Evolutionary conservation across 306 rosid species (phyloP).

Genomic region (Datisca glomerata): DNA sequence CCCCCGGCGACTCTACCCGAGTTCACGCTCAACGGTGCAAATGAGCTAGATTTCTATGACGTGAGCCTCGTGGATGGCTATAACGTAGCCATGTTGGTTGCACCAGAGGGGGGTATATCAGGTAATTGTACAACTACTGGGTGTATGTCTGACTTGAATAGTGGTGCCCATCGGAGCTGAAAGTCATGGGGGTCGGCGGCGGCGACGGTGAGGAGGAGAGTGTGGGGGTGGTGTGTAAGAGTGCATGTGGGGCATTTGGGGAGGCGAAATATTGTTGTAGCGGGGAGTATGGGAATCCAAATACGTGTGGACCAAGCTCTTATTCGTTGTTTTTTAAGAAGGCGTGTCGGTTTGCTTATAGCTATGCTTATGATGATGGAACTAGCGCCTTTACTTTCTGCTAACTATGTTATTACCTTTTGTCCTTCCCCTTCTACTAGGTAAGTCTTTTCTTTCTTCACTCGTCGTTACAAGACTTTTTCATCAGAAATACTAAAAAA

Average conservation of each 20-base stretch:
- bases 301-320: conserved; percentile 56
- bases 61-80: conserved; percentile 89
- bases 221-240: conserved; percentile 70
- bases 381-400: conserved; percentile 73
- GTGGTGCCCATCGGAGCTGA: conserved; percentile 56
- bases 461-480: too few relatives aligned
- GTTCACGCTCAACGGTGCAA: conserved; percentile 63
- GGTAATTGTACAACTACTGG: conserved; percentile 71
- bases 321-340: conserved; percentile 60
- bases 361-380: conserved; percentile 85
- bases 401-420: conserved; percentile 58
- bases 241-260: conserved; percentile 89
- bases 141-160: conserved; percentile 47
- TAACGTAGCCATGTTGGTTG: conserved; percentile 57
- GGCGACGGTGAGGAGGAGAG: too few relatives aligned
- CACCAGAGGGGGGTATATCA: conserved; percentile 35
- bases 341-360: conserved; percentile 77
- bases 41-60: conserved; percentile 71
- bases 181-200: conserved; percentile 4
- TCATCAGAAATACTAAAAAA: too few relatives aligned
- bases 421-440: conserved; percentile 42
- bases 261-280: conserved; percentile 74
- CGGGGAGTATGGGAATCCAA: conserved; percentile 54
- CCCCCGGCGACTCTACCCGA: conserved; percentile 73
- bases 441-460: conserved; percentile 12